These are phyloP conservation scores for Favolaschia claudopus DNA, from an alignment of 768 basidiomycete species.

Conservation along the genomic window DNA sequence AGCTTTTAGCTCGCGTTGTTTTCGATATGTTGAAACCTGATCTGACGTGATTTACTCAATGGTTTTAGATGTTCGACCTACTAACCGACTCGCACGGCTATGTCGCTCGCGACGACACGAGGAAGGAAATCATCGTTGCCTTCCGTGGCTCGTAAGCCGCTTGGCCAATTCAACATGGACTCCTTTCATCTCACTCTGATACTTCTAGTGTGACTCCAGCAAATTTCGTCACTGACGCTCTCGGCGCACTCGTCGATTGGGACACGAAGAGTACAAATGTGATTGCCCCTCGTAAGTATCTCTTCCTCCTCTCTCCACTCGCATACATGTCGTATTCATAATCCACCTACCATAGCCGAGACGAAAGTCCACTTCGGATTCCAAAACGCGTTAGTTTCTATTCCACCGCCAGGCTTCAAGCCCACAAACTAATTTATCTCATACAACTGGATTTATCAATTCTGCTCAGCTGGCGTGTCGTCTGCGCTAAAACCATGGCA, in stretches of 20 bases:
- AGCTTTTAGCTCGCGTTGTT: constrained; percentile 19
- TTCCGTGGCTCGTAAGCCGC: constrained; percentile 47
- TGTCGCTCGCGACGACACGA: constrained; percentile 50
- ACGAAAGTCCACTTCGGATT: constrained; percentile 18
- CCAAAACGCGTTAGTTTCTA: constrained; percentile 13
- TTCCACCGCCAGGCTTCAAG: no score
- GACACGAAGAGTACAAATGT: constrained; percentile 8
- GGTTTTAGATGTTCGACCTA: constrained; percentile 42
- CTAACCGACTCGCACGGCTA: constrained; percentile 52
- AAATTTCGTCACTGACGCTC: constrained; percentile 21
- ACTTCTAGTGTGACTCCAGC: constrained; percentile 1
- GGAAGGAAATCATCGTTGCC: constrained; percentile 49
- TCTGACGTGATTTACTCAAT: background rate
- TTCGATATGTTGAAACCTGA: constrained; percentile 20
- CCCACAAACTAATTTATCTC: no score
- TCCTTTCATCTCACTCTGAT: background rate
- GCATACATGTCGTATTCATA: background rate
- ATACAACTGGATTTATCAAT: no score
- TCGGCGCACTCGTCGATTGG: constrained; percentile 20
- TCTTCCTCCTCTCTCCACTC: background rate
- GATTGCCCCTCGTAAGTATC: constrained; percentile 8
- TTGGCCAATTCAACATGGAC: constrained; percentile 23
- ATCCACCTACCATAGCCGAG: background rate
- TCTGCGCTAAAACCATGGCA: constrained; percentile 38
- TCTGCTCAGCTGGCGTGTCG: constrained; percentile 41